phyloP scores from a whole-genome alignment of 805 yeast genomes.

The Metschnikowia picachoensis region DNA sequence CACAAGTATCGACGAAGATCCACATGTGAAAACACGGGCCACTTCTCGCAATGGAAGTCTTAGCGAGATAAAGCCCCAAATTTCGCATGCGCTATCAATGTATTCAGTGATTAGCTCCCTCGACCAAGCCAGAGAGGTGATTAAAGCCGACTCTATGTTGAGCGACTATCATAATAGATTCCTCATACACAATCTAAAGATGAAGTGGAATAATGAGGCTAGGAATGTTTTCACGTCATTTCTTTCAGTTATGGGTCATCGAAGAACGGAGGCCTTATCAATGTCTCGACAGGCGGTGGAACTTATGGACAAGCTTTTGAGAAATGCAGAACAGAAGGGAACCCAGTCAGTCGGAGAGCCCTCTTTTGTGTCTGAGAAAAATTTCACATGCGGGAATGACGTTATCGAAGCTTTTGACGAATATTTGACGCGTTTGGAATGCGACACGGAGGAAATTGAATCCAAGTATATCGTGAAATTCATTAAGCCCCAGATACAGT shows the following conservation, averaged over 20 bases:
- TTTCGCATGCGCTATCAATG: conserved; percentile 16
- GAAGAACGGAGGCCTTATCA: conserved; percentile 41
- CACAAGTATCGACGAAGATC: neutral
- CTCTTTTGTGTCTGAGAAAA: conserved; percentile 12
- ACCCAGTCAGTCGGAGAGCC: conserved; percentile 13
- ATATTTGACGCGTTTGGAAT: conserved; percentile 42
- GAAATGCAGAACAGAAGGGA: conserved; percentile 14
- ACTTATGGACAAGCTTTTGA: conserved; percentile 42
- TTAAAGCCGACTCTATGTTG: conserved; percentile 21
- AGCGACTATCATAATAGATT: conserved; percentile 61
- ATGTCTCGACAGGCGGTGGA: conserved; percentile 49
- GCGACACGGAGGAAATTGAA: conserved; percentile 39
- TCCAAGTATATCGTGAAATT: conserved; percentile 65
- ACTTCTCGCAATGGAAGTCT: neutral
- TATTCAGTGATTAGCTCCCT: conserved; percentile 29
- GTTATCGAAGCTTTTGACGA: conserved; percentile 48
- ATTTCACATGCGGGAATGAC: conserved; percentile 24
- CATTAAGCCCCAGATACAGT: conserved; percentile 79
- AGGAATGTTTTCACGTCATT: conserved; percentile 64
- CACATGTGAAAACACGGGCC: neutral
- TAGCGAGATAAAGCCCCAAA: conserved; percentile 4
- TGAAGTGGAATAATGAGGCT: conserved; percentile 74
- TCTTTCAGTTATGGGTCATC: conserved; percentile 41
- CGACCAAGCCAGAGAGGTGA: conserved; percentile 24
- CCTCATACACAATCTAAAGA: conserved; percentile 63